phyloP scores from a whole-genome alignment of 352 stramenopile genomes.

The Globisporangium nodosum region DNA sequence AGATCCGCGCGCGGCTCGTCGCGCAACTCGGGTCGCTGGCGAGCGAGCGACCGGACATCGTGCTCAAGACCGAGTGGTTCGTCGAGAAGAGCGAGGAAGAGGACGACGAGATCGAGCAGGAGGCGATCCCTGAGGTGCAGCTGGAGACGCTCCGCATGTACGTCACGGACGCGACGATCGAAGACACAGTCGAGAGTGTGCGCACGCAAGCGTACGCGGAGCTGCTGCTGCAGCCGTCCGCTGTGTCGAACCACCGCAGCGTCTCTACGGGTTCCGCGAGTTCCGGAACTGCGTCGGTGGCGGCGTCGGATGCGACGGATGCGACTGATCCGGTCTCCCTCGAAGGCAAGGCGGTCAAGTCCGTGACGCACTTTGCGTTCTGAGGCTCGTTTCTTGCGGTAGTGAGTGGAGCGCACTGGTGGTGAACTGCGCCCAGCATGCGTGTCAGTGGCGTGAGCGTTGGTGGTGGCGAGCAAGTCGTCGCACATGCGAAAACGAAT shows the following conservation, averaged over 20 bases:
- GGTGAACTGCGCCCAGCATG: neutral
- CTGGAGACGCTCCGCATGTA: conserved; percentile 71
- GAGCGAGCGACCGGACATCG: conserved; percentile 50
- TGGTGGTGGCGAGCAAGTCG: neutral
- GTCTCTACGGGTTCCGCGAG: conserved; percentile 6
- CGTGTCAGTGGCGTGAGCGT: neutral
- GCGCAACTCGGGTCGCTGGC: conserved; percentile 52
- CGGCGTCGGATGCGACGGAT: neutral
- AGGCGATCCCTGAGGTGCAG: conserved; percentile 13
- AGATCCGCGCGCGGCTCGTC: conserved; percentile 63
- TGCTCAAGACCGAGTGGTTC: conserved; percentile 71
- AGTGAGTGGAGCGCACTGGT: neutral
- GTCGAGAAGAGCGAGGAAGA: conserved; percentile 34
- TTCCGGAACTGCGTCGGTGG: neutral
- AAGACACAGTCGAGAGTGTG: conserved; percentile 16
- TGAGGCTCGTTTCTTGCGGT: conserved; percentile 1
- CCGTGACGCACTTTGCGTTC: conserved; percentile 13
- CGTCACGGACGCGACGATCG: conserved; percentile 29
- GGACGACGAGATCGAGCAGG: conserved; percentile 14
- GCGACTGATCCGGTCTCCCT: neutral
- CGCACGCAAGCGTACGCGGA: conserved; percentile 26
- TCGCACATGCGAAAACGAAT: neutral
- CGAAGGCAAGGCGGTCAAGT: conserved; percentile 9
- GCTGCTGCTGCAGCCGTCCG: conserved; percentile 24
- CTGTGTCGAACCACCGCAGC: conserved; percentile 3